Base-by-base conservation (phyloP, 108 stramenopile genomes). In the Cylindrotheca fusiformis region DNA sequence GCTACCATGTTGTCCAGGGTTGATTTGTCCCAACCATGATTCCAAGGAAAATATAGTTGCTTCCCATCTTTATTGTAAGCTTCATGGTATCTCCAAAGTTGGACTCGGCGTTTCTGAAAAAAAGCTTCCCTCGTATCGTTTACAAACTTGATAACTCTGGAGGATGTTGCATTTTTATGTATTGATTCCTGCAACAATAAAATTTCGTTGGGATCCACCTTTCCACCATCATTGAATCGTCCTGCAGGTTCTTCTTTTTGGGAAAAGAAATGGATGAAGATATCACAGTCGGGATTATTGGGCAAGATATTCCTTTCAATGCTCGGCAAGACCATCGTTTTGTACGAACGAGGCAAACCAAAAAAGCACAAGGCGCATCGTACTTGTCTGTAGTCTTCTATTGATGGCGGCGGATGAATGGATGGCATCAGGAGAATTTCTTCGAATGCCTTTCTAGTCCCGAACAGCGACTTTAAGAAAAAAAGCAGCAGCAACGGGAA, bases 331-430 rank as follows among this genome's bases (percentile, higher is more conserved):
- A 80, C 79, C 29, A 76, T 36, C 1, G 44, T 17, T 29, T 48
- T 47, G 53, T 75, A 80, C 26, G 71, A 60, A 33, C 79, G 29
- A 1, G 79, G 79, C 14, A 74, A 27, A 28, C 79, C 79, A 56
- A 60, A 67, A 22, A 80, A 55, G 3, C 41, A 23, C 10, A 75
- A 63, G 20, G 74, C 74, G 31, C 74, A 75, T 24, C 60, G 19
- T 51, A 8, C 19, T 21, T 41, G 53, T 21, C 27, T 46, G 19
- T 67, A 48, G 31, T 57, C 45, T n/a, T n/a, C n/a, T n/a, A n/a
- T n/a, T n/a, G n/a, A n/a, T n/a, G n/a, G n/a, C n/a, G n/a, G n/a
- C n/a, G n/a, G n/a, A n/a, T n/a, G n/a, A n/a, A n/a, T 41, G 10
- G 36, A 10, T 41, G 14, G 6, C 36, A 10, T 6, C n/a, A n/a